Evolutionary conservation across 306 rosid species (phyloP).

Genomic region (Acacia confusa): DNA sequence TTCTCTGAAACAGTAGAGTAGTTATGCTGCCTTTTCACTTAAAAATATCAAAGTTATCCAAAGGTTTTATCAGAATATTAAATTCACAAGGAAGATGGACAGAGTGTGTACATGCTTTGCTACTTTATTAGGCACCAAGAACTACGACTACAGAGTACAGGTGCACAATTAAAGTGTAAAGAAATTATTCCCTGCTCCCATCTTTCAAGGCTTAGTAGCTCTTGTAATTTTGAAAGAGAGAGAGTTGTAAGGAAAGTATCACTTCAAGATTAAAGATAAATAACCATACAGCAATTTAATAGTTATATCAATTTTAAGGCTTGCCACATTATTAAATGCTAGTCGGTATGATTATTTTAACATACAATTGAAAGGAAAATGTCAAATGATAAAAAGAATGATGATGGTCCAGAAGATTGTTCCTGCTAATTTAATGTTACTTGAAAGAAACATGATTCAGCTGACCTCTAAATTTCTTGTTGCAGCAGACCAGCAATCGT

Average conservation of each 20-base stretch:
- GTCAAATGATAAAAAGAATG: neutral
- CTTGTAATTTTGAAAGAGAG: neutral
- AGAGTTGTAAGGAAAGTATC: neutral
- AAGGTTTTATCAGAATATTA: constrained; percentile 9
- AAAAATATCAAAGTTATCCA: neutral
- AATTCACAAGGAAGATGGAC: constrained; percentile 20
- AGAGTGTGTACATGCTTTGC: constrained; percentile 17
- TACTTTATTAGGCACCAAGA: constrained; percentile 8
- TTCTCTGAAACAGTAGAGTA: neutral
- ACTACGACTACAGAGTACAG: constrained; percentile 8
- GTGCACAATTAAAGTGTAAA: neutral
- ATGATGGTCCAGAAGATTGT: constrained; percentile 15
- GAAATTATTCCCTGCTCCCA: neutral
- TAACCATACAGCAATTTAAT: neutral
- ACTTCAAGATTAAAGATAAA: neutral
- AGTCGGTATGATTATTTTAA: neutral
- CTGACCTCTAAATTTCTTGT: constrained; percentile 62
- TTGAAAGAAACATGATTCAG: constrained; percentile 27
- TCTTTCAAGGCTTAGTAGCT: neutral
- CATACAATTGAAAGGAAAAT: constrained; percentile 15
- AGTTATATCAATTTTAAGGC: constrained; percentile 15
- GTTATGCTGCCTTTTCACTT: neutral
- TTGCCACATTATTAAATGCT: constrained; percentile 2
- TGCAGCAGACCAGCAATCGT: constrained; percentile 85
- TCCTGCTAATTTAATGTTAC: neutral